Evolutionary conservation across 2,329 filamentous ascomycete species (phyloP), one percentile per base, ranked within the genome.

Genomic region (Ophiostoma ips): DNA sequence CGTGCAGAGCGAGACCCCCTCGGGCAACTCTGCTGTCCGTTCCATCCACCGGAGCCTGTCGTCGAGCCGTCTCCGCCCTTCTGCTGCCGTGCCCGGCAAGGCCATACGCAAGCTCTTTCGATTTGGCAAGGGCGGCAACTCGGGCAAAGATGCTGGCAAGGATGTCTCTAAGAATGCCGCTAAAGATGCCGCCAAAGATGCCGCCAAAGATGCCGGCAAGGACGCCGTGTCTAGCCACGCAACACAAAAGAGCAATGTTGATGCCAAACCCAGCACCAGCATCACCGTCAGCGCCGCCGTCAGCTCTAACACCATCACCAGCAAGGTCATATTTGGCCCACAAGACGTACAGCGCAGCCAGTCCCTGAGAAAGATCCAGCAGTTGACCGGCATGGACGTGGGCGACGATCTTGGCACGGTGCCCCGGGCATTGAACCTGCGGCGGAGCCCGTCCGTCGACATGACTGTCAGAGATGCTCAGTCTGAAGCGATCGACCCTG

Each of bases 321-420:
- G n/a, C n/a, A n/a, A n/a, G n/a, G n/a, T n/a, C n/a, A n/a, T n/a
- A n/a, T n/a, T n/a, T n/a, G n/a, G n/a, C n/a, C n/a, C n/a, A n/a
- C n/a, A n/a, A n/a, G n/a, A n/a, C n/a, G n/a, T 51, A 11, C 37
- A 40, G 6, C 47, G 44, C n/a, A 50, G 50, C 28, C 52, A 52
- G 45, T 54, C 54, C 1, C 13, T 52, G 16, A 47, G 45, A 49
- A 55, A 55, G 48, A 52, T 55, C 28, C 44, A 31, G 1, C 54
- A 55, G 38, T 46, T 55, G 16, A 55, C 52, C 1, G 54, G 54
- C n/a, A n/a, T 53, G 30, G 52, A 54, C 41, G 28, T 51, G 16
- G 52, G 35, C 9, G 16, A 16, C 2, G 45, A 30, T 10, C 13
- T 21, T 9, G 34, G 10, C 0, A 18, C 19, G 3, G 36, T 18